Evolutionary conservation across 768 basidiomycete species (phyloP), one percentile per base, ranked within the genome.

Genomic region (Mycena metata): DNA sequence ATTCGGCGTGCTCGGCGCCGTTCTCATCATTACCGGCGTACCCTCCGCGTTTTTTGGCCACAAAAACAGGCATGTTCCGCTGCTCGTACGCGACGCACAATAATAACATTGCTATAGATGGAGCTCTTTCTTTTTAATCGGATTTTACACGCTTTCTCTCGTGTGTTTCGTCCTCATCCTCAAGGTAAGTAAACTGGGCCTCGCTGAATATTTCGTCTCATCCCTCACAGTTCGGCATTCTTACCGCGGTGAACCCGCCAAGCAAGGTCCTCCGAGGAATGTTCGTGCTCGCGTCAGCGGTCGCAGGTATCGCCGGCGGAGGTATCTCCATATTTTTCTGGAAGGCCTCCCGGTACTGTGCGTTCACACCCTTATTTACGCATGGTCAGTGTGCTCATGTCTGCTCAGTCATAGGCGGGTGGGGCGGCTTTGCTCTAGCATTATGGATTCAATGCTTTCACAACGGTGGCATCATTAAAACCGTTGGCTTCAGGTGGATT

Each of bases 111-210:
- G 0, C 42, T 16, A 10, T 36, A 57, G 57, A 76, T 95, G 95
- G 94, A 93, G 94, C 21, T 96, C 96, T 15, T 92, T 96, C 83
- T 97, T 98, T 80, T 85, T 98, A 74, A 91, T 94, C 69, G 94
- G 95, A 46, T 95, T 95, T 80, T 98, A 98, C 81, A 89, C 93
- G 50, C 84, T 96, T 50, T 88, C 95, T 24, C 88, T 98, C 70
- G 89, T 93, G 74, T 95, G 95, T 76, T 83, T 94, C 74, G 91
- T 95, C 70, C 88, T 99, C 74, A 94, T 98, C 73, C 84, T 94
- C 79, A 91, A 90, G 66, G 70, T 64, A 47, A 39, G 62, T 26
- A 5, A 11, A 21, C 30, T n/a, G 8, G n/a, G 30, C 17, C 30
- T 39, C 50, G 17, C 23, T 23, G 19, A 30, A 6, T 4, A 7